Base-by-base conservation (phyloP, 2,329 filamentous ascomycete genomes). In the Diaporthe caulivora region DNA sequence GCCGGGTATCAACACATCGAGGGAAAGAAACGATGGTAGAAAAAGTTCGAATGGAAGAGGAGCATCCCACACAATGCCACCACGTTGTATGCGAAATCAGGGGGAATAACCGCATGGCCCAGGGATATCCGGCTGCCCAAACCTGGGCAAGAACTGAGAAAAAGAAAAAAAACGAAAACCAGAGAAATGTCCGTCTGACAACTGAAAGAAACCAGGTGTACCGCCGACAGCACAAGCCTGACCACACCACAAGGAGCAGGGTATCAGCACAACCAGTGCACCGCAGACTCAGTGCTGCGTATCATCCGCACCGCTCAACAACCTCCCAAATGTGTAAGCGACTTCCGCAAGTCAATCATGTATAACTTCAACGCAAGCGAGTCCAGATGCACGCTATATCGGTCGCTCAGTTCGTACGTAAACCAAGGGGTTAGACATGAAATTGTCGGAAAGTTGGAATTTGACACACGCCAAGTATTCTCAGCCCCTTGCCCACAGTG, bases 151-250 rank as follows among this genome's bases (percentile, higher is more conserved):
- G 74, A 49, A 72, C 31, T 49, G 75, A 74, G 68, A 54, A 49
- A 65, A 75, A 73, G 68, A 54, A 54, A 65, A 55, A 58, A 21
- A 29, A n/a, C n/a, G 24, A 72, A 26, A 34, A 9, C 37, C n/a
- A 29, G 47, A 24, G 58, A n/a, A 1, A 8, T 54, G 34, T n/a
- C 69, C 58, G 47, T 51, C 51, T 49, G 49, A 29, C 47, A 31
- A 65, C 26, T 34, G 60, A 75, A 75, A 78, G 75, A 77, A 78
- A 76, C 57, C 64, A 68, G 62, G 62, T 72, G 70, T 72, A 51
- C 72, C 49, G 67, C 40, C 73, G 53, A 53, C 34, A 21, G 49
- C 67, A 70, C 57, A 71, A 60, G 67, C 42, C 64, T 31, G 55
- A 58, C 40, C 51, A 55, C 51, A 42, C 40, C 47, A 71, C 54